phyloP scores from a whole-genome alignment of 345 rosid genomes.

The Salix purpurea region DNA sequence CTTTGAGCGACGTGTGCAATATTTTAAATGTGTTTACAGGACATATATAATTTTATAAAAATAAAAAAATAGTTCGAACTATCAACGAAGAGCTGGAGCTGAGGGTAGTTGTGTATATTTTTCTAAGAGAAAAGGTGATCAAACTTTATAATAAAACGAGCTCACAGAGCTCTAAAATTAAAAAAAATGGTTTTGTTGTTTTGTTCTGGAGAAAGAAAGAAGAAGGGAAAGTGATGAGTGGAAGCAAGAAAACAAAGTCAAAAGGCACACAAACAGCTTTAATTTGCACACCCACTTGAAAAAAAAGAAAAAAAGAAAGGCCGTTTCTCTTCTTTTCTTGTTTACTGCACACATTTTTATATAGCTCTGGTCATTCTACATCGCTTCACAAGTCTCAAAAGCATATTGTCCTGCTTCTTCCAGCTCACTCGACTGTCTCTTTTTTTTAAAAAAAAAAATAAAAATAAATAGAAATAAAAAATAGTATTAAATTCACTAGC shows the following conservation, averaged over 20 bases:
- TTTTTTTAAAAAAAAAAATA: no score
- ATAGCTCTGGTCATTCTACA: not conserved
- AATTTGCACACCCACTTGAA: not conserved
- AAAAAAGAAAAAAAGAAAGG: not conserved
- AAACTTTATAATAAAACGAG: no score
- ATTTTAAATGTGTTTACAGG: no score
- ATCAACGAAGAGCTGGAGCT: no score
- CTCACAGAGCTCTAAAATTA: not conserved
- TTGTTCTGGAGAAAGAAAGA: not conserved
- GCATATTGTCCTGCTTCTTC: not conserved
- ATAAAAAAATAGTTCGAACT: no score
- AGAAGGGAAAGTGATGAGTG: not conserved
- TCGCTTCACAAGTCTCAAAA: not conserved
- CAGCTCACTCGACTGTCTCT: not conserved
- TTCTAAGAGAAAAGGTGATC: no score
- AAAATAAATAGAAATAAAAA: no score
- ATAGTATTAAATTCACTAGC: no score
- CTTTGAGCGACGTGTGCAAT: no score
- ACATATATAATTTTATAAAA: no score
- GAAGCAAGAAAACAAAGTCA: not conserved
- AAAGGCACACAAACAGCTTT: not conserved
- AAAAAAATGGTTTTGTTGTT: no score
- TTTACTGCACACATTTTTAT: constrained; percentile 16
- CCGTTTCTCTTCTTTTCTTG: constrained; percentile 12
- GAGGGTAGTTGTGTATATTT: no score